These are phyloP conservation scores for Orbilia brochopaga DNA, from an alignment of 2,329 filamentous ascomycete species.

Conservation along the genomic window DNA sequence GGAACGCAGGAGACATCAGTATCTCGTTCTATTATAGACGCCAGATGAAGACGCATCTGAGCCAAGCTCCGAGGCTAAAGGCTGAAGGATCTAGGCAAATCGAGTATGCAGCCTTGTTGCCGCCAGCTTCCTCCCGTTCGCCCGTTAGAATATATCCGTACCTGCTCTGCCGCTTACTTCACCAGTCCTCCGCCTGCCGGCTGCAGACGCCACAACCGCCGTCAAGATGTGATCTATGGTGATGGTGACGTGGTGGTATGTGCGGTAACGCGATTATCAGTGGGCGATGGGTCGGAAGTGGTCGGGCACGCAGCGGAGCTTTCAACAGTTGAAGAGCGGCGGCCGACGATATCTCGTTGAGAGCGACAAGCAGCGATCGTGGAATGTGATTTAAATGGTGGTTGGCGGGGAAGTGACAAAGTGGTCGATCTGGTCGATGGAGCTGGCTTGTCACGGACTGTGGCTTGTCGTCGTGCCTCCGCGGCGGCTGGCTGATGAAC, in stretches of 20 bases:
- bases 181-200: constrained; percentile 43
- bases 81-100: constrained; percentile 4
- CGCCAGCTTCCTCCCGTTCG: not conserved
- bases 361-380: not conserved
- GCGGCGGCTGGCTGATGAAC: constrained; percentile 3
- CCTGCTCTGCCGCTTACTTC: constrained; percentile 39
- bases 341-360: not conserved
- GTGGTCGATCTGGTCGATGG: not conserved
- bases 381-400: not conserved
- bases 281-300: not conserved
- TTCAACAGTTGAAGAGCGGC: not conserved
- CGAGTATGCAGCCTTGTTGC: not conserved
- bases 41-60: not conserved
- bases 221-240: constrained; percentile 50
- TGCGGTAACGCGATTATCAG: not conserved
- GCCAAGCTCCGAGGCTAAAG: too few species aligned
- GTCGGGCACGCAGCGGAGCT: not conserved
- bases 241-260: constrained; percentile 16
- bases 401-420: not conserved
- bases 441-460: not conserved
- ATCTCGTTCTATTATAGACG: not conserved
- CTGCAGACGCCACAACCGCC: constrained; percentile 50
- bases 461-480: constrained; percentile 7
- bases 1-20: not conserved
- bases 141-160: constrained; percentile 10